Evolutionary conservation across 2,329 filamentous ascomycete species (phyloP).

Genomic region (Drechslerella dactyloides): DNA sequence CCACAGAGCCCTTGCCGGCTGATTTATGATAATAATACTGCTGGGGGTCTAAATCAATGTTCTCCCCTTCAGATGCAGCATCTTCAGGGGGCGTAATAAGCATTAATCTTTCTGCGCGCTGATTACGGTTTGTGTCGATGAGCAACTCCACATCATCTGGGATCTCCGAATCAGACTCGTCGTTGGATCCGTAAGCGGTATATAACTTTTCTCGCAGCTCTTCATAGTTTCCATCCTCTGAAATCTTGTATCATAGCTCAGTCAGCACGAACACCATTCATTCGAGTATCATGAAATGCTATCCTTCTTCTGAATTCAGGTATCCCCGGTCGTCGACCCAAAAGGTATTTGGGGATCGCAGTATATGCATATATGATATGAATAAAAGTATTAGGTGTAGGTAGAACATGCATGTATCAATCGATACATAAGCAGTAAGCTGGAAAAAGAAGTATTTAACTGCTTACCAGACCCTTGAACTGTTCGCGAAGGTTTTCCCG

Average conservation of each 20-base stretch:
- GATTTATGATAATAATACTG: conserved; percentile 13
- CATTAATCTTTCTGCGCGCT: conserved; percentile 39
- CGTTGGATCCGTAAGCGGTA: conserved; percentile 12
- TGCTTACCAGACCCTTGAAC: conserved; percentile 21
- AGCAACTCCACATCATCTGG: not conserved
- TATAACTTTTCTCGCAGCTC: conserved; percentile 1
- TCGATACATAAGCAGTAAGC: not conserved
- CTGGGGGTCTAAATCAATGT: not conserved
- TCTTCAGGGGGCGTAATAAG: conserved; percentile 1
- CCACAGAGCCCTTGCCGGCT: conserved; percentile 18
- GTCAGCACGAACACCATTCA: not conserved
- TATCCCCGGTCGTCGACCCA: too few species aligned
- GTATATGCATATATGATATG: too few species aligned
- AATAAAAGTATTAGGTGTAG: not conserved
- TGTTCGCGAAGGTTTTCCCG: not conserved
- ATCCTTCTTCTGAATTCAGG: too few species aligned
- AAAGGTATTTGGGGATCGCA: too few species aligned
- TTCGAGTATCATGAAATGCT: too few species aligned
- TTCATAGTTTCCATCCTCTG: not conserved
- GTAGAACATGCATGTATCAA: not conserved
- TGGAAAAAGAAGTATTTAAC: not conserved
- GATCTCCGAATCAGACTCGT: not conserved
- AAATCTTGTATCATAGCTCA: conserved; percentile 9
- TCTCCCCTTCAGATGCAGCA: not conserved
- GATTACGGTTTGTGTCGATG: conserved; percentile 6